Evolutionary conservation across 306 rosid genomes (phyloP).

Genomic region (Castanea sativa): DNA sequence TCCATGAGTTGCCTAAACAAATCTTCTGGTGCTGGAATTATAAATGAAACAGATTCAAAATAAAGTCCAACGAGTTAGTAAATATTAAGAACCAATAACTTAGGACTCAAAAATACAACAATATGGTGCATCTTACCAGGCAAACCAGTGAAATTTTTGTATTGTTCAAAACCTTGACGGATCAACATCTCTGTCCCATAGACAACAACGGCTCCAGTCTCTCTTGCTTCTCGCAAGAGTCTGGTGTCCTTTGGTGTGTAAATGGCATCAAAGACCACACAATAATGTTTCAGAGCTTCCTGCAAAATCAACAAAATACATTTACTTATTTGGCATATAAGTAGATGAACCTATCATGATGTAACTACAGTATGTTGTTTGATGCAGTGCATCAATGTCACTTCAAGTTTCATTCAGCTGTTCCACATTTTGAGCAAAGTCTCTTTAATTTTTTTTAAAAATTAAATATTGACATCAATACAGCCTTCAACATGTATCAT

Average conservation of each 20-base stretch:
- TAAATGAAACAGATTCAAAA: background rate
- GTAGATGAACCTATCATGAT: background rate
- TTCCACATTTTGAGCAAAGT: background rate
- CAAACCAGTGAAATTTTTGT: conserved; percentile 48
- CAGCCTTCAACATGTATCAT: too few relatives aligned
- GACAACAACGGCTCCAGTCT: conserved; percentile 37
- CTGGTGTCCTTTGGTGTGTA: conserved; percentile 53
- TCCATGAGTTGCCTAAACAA: conserved; percentile 50
- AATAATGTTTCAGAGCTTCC: conserved; percentile 41
- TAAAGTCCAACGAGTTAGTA: background rate
- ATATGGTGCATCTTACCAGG: conserved; percentile 32
- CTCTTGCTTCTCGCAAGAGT: conserved; percentile 40
- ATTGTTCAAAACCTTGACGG: conserved; percentile 47
- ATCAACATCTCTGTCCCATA: conserved; percentile 55
- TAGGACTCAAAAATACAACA: background rate
- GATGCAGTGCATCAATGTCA: too few relatives aligned
- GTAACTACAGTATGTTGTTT: background rate
- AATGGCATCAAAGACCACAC: conserved; percentile 52
- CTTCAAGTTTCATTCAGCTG: background rate
- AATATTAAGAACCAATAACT: background rate
- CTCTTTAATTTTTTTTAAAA: background rate
- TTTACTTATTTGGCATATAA: background rate
- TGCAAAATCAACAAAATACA: conserved; percentile 10
- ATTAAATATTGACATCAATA: too few relatives aligned
- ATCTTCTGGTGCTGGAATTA: conserved; percentile 50